phyloP scores from a whole-genome alignment of 192 early-diverging fungal species.

The Anaeromyces robustus region DNA sequence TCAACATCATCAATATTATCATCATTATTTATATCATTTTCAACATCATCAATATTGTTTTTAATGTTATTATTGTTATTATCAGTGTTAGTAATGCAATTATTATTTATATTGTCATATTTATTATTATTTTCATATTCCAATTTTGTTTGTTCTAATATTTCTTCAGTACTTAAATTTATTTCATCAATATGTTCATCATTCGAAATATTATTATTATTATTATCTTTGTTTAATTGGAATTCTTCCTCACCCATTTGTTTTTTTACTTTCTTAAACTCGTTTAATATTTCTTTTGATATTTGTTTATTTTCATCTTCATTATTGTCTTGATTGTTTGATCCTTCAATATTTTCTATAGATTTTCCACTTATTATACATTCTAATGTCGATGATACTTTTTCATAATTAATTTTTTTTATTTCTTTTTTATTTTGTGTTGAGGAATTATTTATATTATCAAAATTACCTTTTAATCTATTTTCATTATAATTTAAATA shows the following conservation, averaged over 20 bases:
- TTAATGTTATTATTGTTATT: not conserved
- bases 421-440: not conserved
- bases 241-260: too few species aligned
- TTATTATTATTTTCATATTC: too few species aligned
- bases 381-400: not conserved
- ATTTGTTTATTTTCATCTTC: not conserved
- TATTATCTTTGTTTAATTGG: too few species aligned
- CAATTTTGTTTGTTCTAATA: too few species aligned
- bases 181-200: too few species aligned
- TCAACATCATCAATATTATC: not conserved
- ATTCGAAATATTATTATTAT: too few species aligned
- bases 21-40: not conserved
- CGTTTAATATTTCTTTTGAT: too few species aligned
- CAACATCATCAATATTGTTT: not conserved
- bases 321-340: not conserved
- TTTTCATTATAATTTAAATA: not conserved
- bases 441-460: too few species aligned
- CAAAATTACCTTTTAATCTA: not conserved
- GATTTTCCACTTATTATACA: not conserved
- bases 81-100: too few species aligned
- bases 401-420: not conserved
- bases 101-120: too few species aligned
- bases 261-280: too few species aligned
- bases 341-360: not conserved
- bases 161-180: too few species aligned